Evolutionary conservation across 352 stramenopile genomes (phyloP), one percentile per base, ranked within the genome.

Genomic region (Elongisporangium prolatum): DNA sequence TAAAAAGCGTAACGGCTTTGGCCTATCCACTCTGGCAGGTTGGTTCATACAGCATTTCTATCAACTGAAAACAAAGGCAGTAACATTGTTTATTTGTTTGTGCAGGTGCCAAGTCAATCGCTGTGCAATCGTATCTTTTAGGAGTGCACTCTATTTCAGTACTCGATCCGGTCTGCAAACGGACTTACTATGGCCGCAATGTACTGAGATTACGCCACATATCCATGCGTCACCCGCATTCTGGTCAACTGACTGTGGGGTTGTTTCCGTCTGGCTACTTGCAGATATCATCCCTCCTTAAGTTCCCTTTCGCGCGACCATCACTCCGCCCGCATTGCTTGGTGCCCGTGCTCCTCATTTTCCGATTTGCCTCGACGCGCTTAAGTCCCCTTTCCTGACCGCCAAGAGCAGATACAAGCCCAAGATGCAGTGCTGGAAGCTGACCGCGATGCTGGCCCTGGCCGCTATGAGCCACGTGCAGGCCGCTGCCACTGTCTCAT

Each of bases 371-470:
- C 51, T 24, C 57, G 50, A 21, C 57, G 22, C 52, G 40, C 21
- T 22, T 49, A 56, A 62, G 48, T 52, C 22, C 50, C 48, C 21
- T 17, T 52, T 25, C 21, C 37, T 51, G 25, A 25, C 49, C 22
- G 9, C n/a, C 13, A 17, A 20, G 24, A 51, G 5, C 28, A 57
- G 34, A n/a, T n/a, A 57, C 34, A 51, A 22, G 1, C 52, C 57
- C n/a, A 57, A 49, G 16, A 82, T 82, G 72, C 64, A 74, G 54
- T 65, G 50, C 56, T 79, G 70, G 61, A 82, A 77, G 61, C 34
- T 79, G 48, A 60, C 59, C 40, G 56, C 58, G 40, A 60, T 63
- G 14, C 48, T 79, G 44, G 68, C 70, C 50, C 54, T 78, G 21
- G 64, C 75, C 52, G 71, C 70, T 28, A 24, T 82, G 50, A 71